Base-by-base conservation (phyloP, 805 yeast genomes). In the Candida patagonica region DNA sequence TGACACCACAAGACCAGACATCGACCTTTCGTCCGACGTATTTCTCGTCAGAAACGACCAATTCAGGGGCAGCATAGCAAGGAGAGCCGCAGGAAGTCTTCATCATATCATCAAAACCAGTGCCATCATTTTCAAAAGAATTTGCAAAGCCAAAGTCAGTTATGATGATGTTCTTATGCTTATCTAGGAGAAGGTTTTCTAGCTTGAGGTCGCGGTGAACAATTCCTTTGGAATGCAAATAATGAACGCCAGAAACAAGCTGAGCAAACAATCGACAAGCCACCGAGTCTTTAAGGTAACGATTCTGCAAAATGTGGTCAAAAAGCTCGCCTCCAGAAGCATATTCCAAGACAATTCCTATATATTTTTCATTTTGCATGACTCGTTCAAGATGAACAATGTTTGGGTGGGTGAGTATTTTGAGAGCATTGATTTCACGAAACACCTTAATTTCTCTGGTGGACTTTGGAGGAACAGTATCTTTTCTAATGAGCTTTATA, bases 281-380 rank as follows among this genome's bases (percentile, higher is more conserved):
- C 42, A 75, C 73, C 20, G 80, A 69, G 55, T 92, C 98, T 56
- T 89, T 89, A 44, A 92, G 69, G 57, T 81, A 79, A 55, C 89
- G 77, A 57, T 88, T 86, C 48, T 79, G 82, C 44, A 87, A 72
- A 44, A 92, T 92, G 58, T 88, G 84, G 58, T 88, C 95, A 56
- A 92, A 92, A 45, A 92, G 73, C 60, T 92, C 98, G 40, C 98
- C 98, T 10, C 97, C 97, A 2, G 94, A 81, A 1, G 97, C 97
- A 61, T 89, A 92, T 55, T 92, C 97, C 42, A 92, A 69, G 2
- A 92, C 97, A 20, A 92, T 92, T 17, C 98, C 98, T 44, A 92
- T 88, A 61, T 92, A 89, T 56, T 85, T 84, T 37, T 94, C 96
- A 56, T 85, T 82, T 59, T 88, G 94, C 59, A 92, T 69, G 17